phyloP scores from a whole-genome alignment of 2,329 filamentous ascomycete genomes.

The Volutella citrinella region DNA sequence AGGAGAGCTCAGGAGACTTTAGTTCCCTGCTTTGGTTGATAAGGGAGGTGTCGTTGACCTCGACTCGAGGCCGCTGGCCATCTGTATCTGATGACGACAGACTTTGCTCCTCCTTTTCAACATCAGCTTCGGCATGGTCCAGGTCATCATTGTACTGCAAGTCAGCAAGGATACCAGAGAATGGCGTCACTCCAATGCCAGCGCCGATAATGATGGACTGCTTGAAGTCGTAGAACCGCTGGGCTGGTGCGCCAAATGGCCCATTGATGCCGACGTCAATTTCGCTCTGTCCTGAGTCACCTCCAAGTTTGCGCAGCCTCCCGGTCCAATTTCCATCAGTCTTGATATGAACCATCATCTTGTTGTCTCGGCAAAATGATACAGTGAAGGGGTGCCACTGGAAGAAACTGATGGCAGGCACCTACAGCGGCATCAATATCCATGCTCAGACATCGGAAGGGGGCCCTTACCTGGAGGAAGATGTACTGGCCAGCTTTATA shows the following conservation, averaged over 20 bases:
- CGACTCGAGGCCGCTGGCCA: not conserved
- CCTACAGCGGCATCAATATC: too few species aligned
- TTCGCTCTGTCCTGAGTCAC: slow-evolving; percentile 29
- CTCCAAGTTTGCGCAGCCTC: slow-evolving; percentile 41
- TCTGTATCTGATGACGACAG: slow-evolving; percentile 11
- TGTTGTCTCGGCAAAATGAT: slow-evolving; percentile 49
- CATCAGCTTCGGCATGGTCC: slow-evolving; percentile 26
- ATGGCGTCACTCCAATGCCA: slow-evolving; percentile 57
- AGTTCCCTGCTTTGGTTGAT: not conserved
- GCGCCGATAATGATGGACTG: slow-evolving; percentile 54
- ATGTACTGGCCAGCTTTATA: slow-evolving; percentile 58
- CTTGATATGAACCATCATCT: slow-evolving; percentile 56
- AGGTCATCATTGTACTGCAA: slow-evolving; percentile 46
- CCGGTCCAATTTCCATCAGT: slow-evolving; percentile 56
- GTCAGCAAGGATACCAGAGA: slow-evolving; percentile 54
- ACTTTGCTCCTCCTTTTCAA: not conserved
- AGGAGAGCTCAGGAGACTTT: slow-evolving; percentile 8
- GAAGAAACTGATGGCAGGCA: slow-evolving; percentile 49
- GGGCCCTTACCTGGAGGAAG: slow-evolving; percentile 53
- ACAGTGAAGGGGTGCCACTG: slow-evolving; percentile 62
- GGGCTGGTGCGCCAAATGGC: slow-evolving; percentile 55
- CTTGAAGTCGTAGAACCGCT: slow-evolving; percentile 57
- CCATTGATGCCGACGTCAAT: slow-evolving; percentile 55
- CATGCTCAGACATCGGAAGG: too few species aligned
- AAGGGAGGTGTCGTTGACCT: not conserved